These are phyloP conservation scores for Malus fusca DNA, from an alignment of 306 rosid genomes.

Conservation along the genomic window DNA sequence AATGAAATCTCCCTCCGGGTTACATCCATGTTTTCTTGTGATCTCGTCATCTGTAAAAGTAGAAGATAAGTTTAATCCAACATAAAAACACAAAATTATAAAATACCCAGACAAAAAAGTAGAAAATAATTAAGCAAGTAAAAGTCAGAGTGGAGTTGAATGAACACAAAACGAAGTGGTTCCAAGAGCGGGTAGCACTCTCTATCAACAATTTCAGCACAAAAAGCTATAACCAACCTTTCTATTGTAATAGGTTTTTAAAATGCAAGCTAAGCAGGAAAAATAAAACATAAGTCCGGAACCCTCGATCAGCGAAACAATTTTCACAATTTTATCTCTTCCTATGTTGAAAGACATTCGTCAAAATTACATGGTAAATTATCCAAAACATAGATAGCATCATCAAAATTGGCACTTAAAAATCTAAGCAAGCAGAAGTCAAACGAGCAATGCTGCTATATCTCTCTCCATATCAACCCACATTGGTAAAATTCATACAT, in stretches of 20 bases:
- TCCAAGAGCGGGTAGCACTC: not conserved
- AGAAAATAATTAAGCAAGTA: not conserved
- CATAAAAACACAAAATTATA: not conserved
- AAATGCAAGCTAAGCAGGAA: not conserved
- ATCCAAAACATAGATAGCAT: not conserved
- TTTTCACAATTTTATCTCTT: not conserved
- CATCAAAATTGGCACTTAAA: not conserved
- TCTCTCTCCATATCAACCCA: conserved; percentile 20
- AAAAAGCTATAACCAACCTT: not conserved
- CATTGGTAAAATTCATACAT: not conserved
- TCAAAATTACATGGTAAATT: not conserved
- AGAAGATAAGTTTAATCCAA: not conserved
- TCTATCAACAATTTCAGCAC: not conserved
- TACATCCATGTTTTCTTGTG: conserved; percentile 29
- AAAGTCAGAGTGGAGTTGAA: not conserved
- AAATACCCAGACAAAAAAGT: not conserved
- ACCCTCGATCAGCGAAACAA: not conserved
- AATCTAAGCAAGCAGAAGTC: not conserved
- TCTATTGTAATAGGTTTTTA: not conserved
- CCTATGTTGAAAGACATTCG: not conserved
- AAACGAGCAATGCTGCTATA: conserved; percentile 27
- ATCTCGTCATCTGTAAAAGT: conserved; percentile 30
- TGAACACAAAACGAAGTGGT: not conserved
- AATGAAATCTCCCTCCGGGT: conserved; percentile 42
- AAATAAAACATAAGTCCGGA: not conserved